Conservation (phyloP, 345 rosid genomes). For the Moricandia moricandioides region DNA sequence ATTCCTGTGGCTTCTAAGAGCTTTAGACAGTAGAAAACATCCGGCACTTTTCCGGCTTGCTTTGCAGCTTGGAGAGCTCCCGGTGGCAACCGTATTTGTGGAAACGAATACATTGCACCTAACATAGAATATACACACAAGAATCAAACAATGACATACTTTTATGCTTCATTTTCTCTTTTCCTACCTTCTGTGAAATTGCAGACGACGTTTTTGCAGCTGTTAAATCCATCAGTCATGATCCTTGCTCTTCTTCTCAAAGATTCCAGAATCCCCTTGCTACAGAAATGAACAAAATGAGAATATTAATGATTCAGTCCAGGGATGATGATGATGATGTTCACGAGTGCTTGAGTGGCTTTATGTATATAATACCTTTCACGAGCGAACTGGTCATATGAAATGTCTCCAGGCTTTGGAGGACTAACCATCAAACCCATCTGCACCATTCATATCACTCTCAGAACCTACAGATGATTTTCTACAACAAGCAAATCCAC, state of each 20-base stretch:
- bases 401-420: conserved; percentile 86
- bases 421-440: conserved; percentile 99
- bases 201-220: conserved; percentile 91
- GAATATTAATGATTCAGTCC: background rate
- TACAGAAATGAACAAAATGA: conserved; percentile 27
- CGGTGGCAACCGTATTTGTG: conserved; percentile 84
- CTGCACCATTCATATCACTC: conserved; percentile 38
- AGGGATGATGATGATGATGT: background rate
- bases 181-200: conserved; percentile 93
- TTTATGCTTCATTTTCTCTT: background rate
- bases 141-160: background rate
- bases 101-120: conserved; percentile 99
- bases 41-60: conserved; percentile 75
- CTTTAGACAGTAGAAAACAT: conserved; percentile 95
- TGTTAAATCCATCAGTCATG: conserved; percentile 99
- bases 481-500: conserved; percentile 11
- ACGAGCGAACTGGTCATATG: conserved; percentile 67
- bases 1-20: conserved; percentile 97
- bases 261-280: conserved; percentile 89
- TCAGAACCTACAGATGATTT: background rate
- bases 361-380: conserved; percentile 61
- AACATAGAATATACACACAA: background rate
- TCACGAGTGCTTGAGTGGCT: background rate
- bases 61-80: conserved; percentile 87
- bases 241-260: conserved; percentile 86